Conservation (phyloP, 2,329 filamentous ascomycete species). For the Verticillium tricorpus region DNA sequence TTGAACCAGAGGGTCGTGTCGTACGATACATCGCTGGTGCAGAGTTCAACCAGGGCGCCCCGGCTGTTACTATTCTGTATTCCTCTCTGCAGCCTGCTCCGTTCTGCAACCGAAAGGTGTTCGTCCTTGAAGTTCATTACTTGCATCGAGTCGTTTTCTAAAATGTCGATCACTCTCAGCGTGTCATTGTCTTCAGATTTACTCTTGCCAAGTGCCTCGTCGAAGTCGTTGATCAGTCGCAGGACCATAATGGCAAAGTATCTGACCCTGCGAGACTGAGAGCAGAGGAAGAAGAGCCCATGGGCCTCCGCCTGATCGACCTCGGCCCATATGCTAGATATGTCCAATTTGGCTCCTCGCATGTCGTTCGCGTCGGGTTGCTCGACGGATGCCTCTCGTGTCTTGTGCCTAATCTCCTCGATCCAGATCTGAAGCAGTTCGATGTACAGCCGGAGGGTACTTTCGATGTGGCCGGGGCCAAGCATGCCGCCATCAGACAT, state of each 20-base stretch:
- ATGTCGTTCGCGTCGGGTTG: slow-evolving; percentile 64
- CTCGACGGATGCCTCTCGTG: slow-evolving; percentile 65
- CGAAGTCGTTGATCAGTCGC: slow-evolving; percentile 88
- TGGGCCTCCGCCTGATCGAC: slow-evolving; percentile 97
- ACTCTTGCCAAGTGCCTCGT: slow-evolving; percentile 76
- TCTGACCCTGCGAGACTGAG: slow-evolving; percentile 84
- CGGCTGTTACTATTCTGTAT: slow-evolving; percentile 79
- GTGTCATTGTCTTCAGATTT: slow-evolving; percentile 55
- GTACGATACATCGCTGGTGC: slow-evolving; percentile 91
- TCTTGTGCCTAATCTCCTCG: slow-evolving; percentile 87
- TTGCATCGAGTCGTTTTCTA: slow-evolving; percentile 82
- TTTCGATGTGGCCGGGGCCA: slow-evolving; percentile 90
- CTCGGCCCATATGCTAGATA: slow-evolving; percentile 85
- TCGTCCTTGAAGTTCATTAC: slow-evolving; percentile 93
- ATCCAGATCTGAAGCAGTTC: slow-evolving; percentile 96
- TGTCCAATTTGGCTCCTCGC: slow-evolving; percentile 72
- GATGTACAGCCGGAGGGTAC: slow-evolving; percentile 85
- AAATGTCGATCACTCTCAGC: slow-evolving; percentile 77
- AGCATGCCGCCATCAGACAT: slow-evolving; percentile 98
- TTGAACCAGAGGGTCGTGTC: slow-evolving; percentile 97
- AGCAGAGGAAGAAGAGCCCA: slow-evolving; percentile 94
- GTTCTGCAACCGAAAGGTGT: slow-evolving; percentile 83
- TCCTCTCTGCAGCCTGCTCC: slow-evolving; percentile 85
- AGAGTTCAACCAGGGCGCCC: slow-evolving; percentile 86
- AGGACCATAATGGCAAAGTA: slow-evolving; percentile 89